Evolutionary conservation across 768 basidiomycete species (phyloP).

Genomic region (Leccinum aurantiacum): DNA sequence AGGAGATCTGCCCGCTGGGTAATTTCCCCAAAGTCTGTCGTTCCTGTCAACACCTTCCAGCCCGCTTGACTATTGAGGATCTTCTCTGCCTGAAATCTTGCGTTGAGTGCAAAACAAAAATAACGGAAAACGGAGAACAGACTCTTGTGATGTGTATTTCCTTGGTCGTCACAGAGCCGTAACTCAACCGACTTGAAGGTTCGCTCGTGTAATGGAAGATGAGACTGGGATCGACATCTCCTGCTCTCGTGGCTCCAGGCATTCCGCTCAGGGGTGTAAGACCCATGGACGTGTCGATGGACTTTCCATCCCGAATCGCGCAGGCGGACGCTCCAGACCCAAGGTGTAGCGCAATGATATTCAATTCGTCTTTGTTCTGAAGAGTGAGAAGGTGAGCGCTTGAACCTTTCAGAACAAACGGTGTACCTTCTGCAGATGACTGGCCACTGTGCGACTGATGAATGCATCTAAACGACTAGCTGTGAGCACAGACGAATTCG

Average conservation of each 20-base stretch:
- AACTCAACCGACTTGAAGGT: constrained; percentile 47
- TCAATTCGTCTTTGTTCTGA: constrained; percentile 49
- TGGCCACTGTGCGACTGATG: constrained; percentile 64
- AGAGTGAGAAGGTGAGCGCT: neutral
- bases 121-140: neutral
- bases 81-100: constrained; percentile 54
- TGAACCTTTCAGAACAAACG: neutral
- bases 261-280: constrained; percentile 86
- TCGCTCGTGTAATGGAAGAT: constrained; percentile 78
- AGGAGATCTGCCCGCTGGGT: constrained; percentile 40
- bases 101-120: constrained; percentile 2
- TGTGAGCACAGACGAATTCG: constrained; percentile 1
- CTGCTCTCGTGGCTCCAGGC: constrained; percentile 85
- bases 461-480: constrained; percentile 48
- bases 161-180: constrained; percentile 46
- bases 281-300: constrained; percentile 85
- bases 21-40: constrained; percentile 79
- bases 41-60: constrained; percentile 76
- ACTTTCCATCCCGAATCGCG: constrained; percentile 68
- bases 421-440: constrained; percentile 54
- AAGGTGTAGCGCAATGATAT: constrained; percentile 82
- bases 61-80: constrained; percentile 77
- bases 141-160: constrained; percentile 57
- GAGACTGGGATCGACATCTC: constrained; percentile 79
- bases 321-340: constrained; percentile 90